These are phyloP conservation scores for Saccharum hybrid DNA, from an alignment of 202 grass and related monocot species.

Conservation along the genomic window DNA sequence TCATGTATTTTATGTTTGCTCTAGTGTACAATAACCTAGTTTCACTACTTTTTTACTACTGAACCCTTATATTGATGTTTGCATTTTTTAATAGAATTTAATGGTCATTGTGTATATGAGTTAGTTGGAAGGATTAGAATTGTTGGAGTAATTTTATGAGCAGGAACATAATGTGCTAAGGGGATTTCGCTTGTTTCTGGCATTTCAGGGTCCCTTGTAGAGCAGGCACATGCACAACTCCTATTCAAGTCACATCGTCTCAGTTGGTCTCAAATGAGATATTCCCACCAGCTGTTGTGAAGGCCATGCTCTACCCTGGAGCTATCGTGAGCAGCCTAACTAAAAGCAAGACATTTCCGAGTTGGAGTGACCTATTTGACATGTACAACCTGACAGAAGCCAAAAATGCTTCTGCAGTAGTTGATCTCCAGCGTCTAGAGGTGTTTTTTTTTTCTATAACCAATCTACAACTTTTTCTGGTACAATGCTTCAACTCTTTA, in stretches of 20 bases:
- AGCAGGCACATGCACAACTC: constrained; percentile 91
- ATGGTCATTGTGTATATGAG: neutral
- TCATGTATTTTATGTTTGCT: constrained; percentile 16
- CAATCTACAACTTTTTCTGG: constrained; percentile 6
- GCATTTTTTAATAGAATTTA: neutral
- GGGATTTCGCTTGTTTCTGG: constrained; percentile 29
- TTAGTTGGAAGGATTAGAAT: neutral
- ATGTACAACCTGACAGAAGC: constrained; percentile 88
- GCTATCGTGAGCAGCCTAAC: constrained; percentile 61
- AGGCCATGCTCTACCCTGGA: constrained; percentile 81
- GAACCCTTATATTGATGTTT: constrained; percentile 20
- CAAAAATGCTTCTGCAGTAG: constrained; percentile 74
- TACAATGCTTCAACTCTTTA: constrained; percentile 24
- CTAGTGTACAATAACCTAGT: constrained; percentile 6
- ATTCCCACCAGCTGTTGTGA: constrained; percentile 78
- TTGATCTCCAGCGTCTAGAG: constrained; percentile 93
- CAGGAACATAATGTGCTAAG: constrained; percentile 24
- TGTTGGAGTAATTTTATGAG: constrained; percentile 21
- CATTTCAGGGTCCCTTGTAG: constrained; percentile 86
- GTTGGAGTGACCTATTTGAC: constrained; percentile 72
- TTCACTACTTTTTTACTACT: constrained; percentile 12
- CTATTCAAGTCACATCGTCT: constrained; percentile 86
- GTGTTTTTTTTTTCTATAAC: constrained; percentile 41
- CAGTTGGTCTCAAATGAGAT: constrained; percentile 92
- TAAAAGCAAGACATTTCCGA: constrained; percentile 63